Base-by-base conservation (phyloP, 2,329 filamentous ascomycete species). In the Monosporascus sp. region DNA sequence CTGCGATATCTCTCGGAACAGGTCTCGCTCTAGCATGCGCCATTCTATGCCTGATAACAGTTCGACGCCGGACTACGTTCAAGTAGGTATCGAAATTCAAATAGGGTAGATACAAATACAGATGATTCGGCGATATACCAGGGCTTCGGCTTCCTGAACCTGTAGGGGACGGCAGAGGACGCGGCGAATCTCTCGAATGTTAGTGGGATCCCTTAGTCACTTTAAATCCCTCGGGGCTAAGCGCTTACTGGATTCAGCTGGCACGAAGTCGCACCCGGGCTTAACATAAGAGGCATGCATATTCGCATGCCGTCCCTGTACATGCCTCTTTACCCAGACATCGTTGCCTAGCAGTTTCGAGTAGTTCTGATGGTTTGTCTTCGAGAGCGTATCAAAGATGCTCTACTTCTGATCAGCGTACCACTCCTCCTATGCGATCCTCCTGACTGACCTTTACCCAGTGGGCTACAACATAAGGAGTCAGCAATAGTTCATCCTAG, bases 21-120 rank as follows among this genome's bases (percentile, higher is more conserved):
- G 84, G 84, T 1, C 77, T 73, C 0, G 79, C 74, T 31, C 82
- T 71, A 3, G 81, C 81, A 52, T 84, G 80, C 1, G 66, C 65
- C 26, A 82, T 64, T 6, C 84, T 74, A 19, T 77, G 70, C 17
- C 74, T 66, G 27, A 86, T 78, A 3, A 85, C 68, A 37, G 78
- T 76, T 0, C 82, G 78, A 1, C 84, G 77, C 38, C 75, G 73
- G 9, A 85, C 71, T 2, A 86, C 70, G 47, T 78, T 78, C 52
- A 76, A 73, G 62, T 86, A 87, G 0, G 80, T 84, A 59, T 87
- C 84, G 63, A 84, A 87, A 56, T 87, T 82, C 0, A 87, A 75
- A 59, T 86, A 84, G 0, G 81, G 81, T 0, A 84, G 65, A 53
- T 80, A 82, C 0, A 82, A 63, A 37, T 77, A 81, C 0, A 80